Conservation (phyloP, 2,329 filamentous ascomycete species). For the Clonostachys solani region DNA sequence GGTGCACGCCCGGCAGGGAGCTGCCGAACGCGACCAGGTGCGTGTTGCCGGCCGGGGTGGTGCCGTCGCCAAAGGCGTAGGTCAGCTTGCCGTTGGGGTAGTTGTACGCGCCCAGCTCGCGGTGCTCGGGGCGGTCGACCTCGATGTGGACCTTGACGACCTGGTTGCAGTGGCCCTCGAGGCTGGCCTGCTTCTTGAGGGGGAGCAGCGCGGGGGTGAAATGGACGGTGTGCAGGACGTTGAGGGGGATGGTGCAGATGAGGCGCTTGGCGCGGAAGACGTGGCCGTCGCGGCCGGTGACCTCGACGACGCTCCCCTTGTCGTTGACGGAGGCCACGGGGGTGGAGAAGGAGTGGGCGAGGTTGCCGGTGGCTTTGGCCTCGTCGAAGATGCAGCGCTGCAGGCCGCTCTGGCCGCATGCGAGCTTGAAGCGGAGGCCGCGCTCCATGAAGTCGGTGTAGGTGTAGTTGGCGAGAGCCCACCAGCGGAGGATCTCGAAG, state of each 20-base stretch:
- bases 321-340: conserved; percentile 8
- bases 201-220: conserved; percentile 1
- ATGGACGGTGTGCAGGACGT: conserved; percentile 1
- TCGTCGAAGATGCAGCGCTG: conserved; percentile 18
- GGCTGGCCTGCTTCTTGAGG: conserved; percentile 1
- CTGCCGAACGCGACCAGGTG: background rate
- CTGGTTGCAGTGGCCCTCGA: conserved; percentile 3
- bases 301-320: background rate
- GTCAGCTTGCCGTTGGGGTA: conserved; percentile 6
- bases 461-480: conserved; percentile 10
- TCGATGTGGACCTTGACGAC: conserved; percentile 11
- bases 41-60: conserved; percentile 1
- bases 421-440: conserved; percentile 16
- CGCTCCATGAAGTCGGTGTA: conserved; percentile 13
- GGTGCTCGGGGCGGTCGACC: conserved; percentile 5
- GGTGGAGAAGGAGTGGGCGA: conserved; percentile 17
- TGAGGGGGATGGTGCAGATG: conserved; percentile 15
- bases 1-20: conserved; percentile 24
- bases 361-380: conserved; percentile 8
- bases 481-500: conserved; percentile 12
- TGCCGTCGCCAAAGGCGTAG: conserved; percentile 8
- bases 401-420: conserved; percentile 17
- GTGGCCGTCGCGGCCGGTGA: conserved; percentile 1
- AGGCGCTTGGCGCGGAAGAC: conserved; percentile 11
- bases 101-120: conserved; percentile 7